These are phyloP conservation scores for Xylaria sp. DNA, from an alignment of 2,329 filamentous ascomycete genomes.

Conservation along the genomic window DNA sequence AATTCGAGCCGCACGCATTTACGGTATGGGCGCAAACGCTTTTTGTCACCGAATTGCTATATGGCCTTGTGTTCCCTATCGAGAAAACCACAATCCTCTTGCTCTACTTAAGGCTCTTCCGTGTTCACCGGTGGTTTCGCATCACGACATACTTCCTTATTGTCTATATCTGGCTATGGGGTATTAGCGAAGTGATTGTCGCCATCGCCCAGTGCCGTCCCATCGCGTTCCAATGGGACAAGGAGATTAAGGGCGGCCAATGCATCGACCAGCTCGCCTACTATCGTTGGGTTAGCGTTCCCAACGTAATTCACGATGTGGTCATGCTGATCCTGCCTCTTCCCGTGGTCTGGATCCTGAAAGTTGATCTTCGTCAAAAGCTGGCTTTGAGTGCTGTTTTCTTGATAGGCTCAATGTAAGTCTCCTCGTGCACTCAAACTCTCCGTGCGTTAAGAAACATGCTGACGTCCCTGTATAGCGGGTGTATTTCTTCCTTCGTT, in stretches of 20 bases:
- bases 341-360: slow-evolving; percentile 34
- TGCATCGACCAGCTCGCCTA: slow-evolving; percentile 27
- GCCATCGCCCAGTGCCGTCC: slow-evolving; percentile 33
- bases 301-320: slow-evolving; percentile 36
- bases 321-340: slow-evolving; percentile 36
- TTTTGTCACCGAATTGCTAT: slow-evolving; percentile 32
- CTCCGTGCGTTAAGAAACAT: background rate
- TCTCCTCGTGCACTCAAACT: background rate
- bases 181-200: slow-evolving; percentile 27
- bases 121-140: slow-evolving; percentile 35
- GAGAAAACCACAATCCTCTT: slow-evolving; percentile 37
- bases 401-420: slow-evolving; percentile 38
- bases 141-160: slow-evolving; percentile 35
- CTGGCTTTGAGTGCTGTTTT: slow-evolving; percentile 36
- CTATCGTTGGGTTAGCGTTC: slow-evolving; percentile 31
- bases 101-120: slow-evolving; percentile 36
- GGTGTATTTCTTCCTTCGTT: slow-evolving; percentile 37
- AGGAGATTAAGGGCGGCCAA: slow-evolving; percentile 24
- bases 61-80: slow-evolving; percentile 33
- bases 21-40: slow-evolving; percentile 28
- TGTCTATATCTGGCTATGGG: slow-evolving; percentile 37
- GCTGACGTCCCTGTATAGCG: slow-evolving; percentile 23
- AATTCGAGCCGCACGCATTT: slow-evolving; percentile 21
- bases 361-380: slow-evolving; percentile 34
- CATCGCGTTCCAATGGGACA: slow-evolving; percentile 32